Base-by-base conservation (phyloP, 1,139 yeast species). In the Lodderomyces orthopsilosis region DNA sequence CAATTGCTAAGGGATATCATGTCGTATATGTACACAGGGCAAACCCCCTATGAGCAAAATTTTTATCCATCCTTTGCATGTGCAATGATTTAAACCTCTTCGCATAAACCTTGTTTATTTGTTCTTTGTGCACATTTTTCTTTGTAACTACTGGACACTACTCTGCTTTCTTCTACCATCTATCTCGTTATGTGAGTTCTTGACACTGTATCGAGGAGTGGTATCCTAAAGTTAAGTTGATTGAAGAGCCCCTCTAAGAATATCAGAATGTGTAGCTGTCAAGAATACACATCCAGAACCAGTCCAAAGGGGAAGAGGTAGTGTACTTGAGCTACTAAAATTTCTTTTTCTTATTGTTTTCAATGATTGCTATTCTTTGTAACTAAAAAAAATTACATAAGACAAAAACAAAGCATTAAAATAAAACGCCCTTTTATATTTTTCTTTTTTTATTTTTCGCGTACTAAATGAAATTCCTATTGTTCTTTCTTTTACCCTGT, bases 261-360 rank as follows among this genome's bases (percentile, higher is more conserved):
- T n/a, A n/a, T n/a, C n/a, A n/a, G n/a, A n/a, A n/a, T n/a, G n/a
- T n/a, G n/a, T n/a, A n/a, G n/a, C n/a, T n/a, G n/a, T n/a, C n/a
- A n/a, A n/a, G n/a, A n/a, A n/a, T n/a, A n/a, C n/a, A n/a, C n/a
- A n/a, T n/a, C n/a, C n/a, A n/a, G n/a, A n/a, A n/a, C n/a, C n/a
- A n/a, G n/a, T n/a, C n/a, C n/a, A n/a, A n/a, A n/a, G n/a, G 17
- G n/a, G 17, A 30, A 30, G 34, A 30, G 34, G 34, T 30, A 30
- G 19, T 30, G 34, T 30, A 15, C 19, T 8, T 15, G 4, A 6
- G 27, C n/a, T 24, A 24, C 17, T 27, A 9, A 7, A 30, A 14
- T 30, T 30, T 30, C 19, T 30, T 30, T 30, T 30, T 14, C 10
- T 30, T 15, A 6, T 30, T 15, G 6, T 27, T 27, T 27, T 27